These are phyloP conservation scores for Cenchrus purpureus DNA, from an alignment of 176 grass and related monocot species.

Conservation along the genomic window DNA sequence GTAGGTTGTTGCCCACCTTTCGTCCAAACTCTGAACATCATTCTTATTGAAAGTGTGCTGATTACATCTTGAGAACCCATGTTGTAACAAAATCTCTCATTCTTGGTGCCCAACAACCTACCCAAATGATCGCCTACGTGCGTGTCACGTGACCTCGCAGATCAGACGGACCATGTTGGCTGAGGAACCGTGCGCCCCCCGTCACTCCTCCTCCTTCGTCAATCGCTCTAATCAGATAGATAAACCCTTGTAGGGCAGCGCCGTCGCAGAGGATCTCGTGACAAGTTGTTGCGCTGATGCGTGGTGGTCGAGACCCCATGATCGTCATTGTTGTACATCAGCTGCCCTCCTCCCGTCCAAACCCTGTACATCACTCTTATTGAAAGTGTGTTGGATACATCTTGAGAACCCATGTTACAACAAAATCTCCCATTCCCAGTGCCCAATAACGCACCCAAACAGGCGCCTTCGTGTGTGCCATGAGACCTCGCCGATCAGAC, in stretches of 20 bases:
- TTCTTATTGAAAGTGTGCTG: no score
- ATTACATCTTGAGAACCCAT: no score
- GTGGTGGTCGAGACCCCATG: neutral
- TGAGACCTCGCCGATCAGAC: no score
- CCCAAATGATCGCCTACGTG: neutral
- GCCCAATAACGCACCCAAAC: neutral
- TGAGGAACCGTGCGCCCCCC: neutral
- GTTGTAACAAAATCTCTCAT: neutral
- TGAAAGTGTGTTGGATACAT: no score
- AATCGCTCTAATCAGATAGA: neutral
- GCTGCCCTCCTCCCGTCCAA: no score
- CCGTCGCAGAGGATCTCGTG: constrained; percentile 42
- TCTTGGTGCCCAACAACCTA: neutral
- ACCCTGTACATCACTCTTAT: no score
- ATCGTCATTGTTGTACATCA: no score
- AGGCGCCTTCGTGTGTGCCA: no score
- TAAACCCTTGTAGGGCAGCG: constrained; percentile 6
- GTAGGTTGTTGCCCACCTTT: no score
- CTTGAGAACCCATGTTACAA: neutral
- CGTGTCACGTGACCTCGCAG: neutral
- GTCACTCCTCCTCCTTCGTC: neutral
- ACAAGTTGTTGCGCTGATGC: neutral
- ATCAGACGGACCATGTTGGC: neutral
- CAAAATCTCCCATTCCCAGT: neutral
- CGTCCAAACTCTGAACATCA: neutral